phyloP scores from a whole-genome alignment of 2,329 filamentous ascomycete genomes.

The Botrytis deweyae region DNA sequence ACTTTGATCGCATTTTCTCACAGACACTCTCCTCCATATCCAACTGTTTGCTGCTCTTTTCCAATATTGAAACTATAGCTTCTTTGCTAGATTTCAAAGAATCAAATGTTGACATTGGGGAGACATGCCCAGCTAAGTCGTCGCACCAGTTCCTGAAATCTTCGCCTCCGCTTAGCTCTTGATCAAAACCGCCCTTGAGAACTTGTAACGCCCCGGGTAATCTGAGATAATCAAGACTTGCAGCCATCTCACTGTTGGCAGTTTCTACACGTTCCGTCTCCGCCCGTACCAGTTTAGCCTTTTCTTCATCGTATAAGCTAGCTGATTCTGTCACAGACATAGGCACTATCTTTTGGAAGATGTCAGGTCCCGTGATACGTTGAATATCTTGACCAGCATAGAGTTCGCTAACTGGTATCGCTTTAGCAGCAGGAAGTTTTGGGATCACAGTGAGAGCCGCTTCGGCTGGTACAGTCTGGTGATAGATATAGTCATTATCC shows the following conservation, averaged over 20 bases:
- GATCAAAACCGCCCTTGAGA: constrained; percentile 87
- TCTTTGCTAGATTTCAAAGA: constrained; percentile 75
- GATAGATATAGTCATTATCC: constrained; percentile 98
- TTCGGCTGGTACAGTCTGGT: constrained; percentile 85
- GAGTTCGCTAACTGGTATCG: constrained; percentile 92
- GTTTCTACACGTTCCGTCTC: constrained; percentile 92
- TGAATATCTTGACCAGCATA: constrained; percentile 98
- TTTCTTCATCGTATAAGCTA: constrained; percentile 97
- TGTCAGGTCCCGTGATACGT: constrained; percentile 91
- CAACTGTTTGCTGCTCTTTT: constrained; percentile 80
- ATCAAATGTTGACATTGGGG: constrained; percentile 77
- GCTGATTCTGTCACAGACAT: constrained; percentile 95
- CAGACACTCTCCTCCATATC: constrained; percentile 98
- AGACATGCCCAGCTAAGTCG: constrained; percentile 82
- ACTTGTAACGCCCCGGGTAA: constrained; percentile 87
- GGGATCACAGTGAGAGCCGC: constrained; percentile 77
- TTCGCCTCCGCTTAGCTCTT: constrained; percentile 82
- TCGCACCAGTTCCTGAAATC: constrained; percentile 94
- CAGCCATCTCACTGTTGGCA: constrained; percentile 93
- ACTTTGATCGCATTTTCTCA: constrained; percentile 99
- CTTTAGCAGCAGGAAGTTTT: constrained; percentile 92
- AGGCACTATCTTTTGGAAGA: constrained; percentile 95
- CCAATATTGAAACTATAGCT: constrained; percentile 68
- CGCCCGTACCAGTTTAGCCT: constrained; percentile 89
- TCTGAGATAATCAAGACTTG: constrained; percentile 89